Base-by-base conservation (phyloP, 2,329 filamentous ascomycete genomes). In the Clarireedia paspali region DNA sequence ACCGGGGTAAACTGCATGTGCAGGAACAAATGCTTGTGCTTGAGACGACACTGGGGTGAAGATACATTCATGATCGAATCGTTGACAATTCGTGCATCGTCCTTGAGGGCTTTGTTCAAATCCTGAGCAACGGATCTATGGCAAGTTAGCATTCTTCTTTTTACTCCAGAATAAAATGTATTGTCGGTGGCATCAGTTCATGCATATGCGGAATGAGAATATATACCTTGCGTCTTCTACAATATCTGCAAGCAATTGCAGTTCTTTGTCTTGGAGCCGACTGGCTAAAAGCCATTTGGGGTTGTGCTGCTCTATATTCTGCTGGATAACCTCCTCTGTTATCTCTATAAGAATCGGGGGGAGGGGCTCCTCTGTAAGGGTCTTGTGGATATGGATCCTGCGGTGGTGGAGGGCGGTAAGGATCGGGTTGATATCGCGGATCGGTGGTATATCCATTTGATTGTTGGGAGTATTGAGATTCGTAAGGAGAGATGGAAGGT, bases 31-130 rank as follows among this genome's bases (percentile, higher is more conserved):
- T 10, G 86, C 85, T 69, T 88, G 85, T 7, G 84, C 82, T 71
- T 88, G 85, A 10, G 84, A 85, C 3, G 84, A 88, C 24, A 89
- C 85, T 2, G 86, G 85, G 1, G 85, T 88, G 71, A 89, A 89
- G 71, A 89, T 82, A 72, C 86, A 89, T 68, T 88, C 84, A 70
- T 89, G 85, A 62, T 85, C 85, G 72, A 89, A 89, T 48, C 85
- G 77, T 61, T 84, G 77, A 68, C 85, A 89, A 69, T 89, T 89
- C 66, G 78, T 81, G 74, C 85, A 89, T 58, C 84, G 81, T 58
- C 86, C 86, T 70, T 88, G 83, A 40, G 84, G 81, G 40, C 84
- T 87, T 56, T 79, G 81, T 65, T 88, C 85, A 68, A 88, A 89
- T 27, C 85, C 86, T 4, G 85, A 88, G 74, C 85, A 89, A 58